phyloP scores from a whole-genome alignment of 2,329 filamentous ascomycete genomes.

The Bipolaris victoriae region DNA sequence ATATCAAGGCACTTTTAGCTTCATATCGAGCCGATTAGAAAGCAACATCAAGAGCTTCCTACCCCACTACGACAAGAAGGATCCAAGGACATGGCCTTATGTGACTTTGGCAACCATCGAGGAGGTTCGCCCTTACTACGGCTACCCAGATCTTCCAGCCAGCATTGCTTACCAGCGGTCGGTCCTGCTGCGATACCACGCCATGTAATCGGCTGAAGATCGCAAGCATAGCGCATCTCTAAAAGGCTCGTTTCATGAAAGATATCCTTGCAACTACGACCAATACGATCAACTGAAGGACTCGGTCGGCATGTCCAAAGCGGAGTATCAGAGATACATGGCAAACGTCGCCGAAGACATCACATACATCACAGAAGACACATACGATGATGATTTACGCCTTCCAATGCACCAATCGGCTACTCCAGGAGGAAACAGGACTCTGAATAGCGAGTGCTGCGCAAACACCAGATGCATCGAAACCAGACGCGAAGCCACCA shows the following conservation, averaged over 20 bases:
- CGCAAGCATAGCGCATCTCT: background rate
- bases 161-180: constrained; percentile 10
- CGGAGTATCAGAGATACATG: constrained; percentile 1
- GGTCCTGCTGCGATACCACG: constrained; percentile 3
- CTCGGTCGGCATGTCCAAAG: background rate
- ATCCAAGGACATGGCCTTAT: constrained; percentile 12
- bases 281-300: constrained; percentile 4
- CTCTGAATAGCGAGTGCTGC: background rate
- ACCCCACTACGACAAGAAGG: background rate
- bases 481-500: constrained; percentile 2
- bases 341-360: background rate
- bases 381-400: background rate
- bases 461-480: background rate
- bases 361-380: background rate
- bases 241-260: constrained; percentile 5
- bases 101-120: constrained; percentile 7
- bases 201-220: constrained; percentile 4
- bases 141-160: constrained; percentile 1
- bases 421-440: background rate
- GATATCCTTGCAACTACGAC: constrained; percentile 10
- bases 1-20: constrained; percentile 10
- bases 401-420: background rate
- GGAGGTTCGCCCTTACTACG: background rate
- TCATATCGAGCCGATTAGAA: background rate
- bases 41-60: background rate